Percentiles rank a stretch among this genome's conserved stretches.
phyloP scores from a whole-genome alignment of 352 stramenopile genomes.

The Phytopythium mirpurense region DNA sequence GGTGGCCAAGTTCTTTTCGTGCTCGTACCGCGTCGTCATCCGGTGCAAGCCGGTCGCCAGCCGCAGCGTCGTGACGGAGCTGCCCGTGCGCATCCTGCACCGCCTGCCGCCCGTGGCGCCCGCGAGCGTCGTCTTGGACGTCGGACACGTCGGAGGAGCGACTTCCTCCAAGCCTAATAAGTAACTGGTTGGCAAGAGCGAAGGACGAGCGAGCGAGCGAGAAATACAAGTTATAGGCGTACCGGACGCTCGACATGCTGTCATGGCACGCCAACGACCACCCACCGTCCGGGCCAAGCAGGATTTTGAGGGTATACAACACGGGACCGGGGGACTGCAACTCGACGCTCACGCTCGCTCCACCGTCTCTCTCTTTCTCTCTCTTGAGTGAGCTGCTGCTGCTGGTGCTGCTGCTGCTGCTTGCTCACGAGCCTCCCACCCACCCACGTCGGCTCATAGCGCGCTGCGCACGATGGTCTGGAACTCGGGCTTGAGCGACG shows the following conservation, averaged over 20 bases:
- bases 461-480: conserved; percentile 77
- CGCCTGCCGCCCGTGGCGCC: conserved; percentile 9
- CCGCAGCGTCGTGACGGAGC: conserved; percentile 13
- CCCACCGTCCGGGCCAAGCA: too few relatives aligned
- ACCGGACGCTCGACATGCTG: neutral
- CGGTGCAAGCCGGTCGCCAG: conserved; percentile 25
- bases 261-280: neutral
- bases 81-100: conserved; percentile 22
- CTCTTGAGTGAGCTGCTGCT: neutral
- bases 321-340: conserved; percentile 1
- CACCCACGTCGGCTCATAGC: conserved; percentile 22
- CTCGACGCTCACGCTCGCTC: neutral
- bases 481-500: conserved; percentile 92
- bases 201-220: neutral
- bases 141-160: neutral
- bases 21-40: conserved; percentile 22
- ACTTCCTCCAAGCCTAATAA: too few relatives aligned
- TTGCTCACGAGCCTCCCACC: neutral
- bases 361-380: neutral
- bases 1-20: conserved; percentile 20
- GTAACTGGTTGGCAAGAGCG: neutral
- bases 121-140: conserved; percentile 1
- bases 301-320: conserved; percentile 10
- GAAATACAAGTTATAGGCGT: neutral
- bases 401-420: too few relatives aligned